Conservation (phyloP, 495 filamentous ascomycete species). For the Penicillium dipodomyicola region DNA sequence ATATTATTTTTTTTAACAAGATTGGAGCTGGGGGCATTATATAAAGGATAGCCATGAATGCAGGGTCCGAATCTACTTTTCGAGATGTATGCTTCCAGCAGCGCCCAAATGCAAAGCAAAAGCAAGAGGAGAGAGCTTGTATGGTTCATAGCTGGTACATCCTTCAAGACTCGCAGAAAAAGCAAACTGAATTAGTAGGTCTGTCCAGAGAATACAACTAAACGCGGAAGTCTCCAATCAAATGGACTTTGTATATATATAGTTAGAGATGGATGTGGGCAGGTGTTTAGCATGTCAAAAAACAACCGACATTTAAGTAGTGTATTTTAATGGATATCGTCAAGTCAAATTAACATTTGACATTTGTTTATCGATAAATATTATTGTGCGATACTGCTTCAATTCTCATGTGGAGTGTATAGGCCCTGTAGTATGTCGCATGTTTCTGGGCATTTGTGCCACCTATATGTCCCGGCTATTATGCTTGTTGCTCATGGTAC, state of each 20-base stretch:
- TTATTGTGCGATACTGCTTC: not conserved
- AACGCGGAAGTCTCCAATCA: not conserved
- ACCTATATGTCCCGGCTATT: not conserved
- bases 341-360: not conserved
- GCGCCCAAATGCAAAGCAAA: not conserved
- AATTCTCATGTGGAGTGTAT: not conserved
- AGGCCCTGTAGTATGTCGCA: not conserved
- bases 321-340: not conserved
- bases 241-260: not conserved
- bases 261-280: not conserved
- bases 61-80: not conserved
- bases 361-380: not conserved
- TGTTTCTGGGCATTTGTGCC: not conserved
- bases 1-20: not conserved
- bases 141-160: not conserved
- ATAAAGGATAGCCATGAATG: not conserved
- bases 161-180: not conserved
- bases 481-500: not conserved
- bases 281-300: not conserved
- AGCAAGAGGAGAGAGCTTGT: not conserved
- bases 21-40: not conserved
- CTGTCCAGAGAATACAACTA: constrained; percentile 26
- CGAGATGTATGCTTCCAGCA: not conserved
- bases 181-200: not conserved
- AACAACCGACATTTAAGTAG: not conserved